Percentiles rank a stretch among this genome's conserved stretches.
Evolutionary conservation across 441 rosid species (phyloP).

Genomic region (California macrophylla): DNA sequence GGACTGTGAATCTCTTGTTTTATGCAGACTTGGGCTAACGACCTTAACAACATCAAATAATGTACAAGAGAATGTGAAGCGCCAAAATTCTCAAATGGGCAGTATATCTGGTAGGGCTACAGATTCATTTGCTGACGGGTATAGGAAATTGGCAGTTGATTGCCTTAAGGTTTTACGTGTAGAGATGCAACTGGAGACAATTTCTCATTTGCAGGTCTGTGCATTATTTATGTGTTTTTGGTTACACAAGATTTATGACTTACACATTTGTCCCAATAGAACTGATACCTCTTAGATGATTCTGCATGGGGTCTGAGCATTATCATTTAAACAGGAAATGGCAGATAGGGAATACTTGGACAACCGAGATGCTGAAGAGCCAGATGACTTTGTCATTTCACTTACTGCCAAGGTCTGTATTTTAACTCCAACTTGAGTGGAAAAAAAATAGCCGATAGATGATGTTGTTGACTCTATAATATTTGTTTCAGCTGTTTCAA

Average conservation of each 20-base stretch:
- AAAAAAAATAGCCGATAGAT: not conserved
- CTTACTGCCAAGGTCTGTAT: constrained; percentile 71
- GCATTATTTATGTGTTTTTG: not conserved
- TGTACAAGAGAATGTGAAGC: constrained; percentile 44
- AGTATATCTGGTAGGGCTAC: constrained; percentile 40
- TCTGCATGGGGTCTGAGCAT: constrained; percentile 14
- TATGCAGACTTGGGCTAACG: constrained; percentile 59
- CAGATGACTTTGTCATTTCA: constrained; percentile 85
- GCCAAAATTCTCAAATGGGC: constrained; percentile 27
- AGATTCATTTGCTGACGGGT: constrained; percentile 74
- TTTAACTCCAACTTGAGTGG: constrained; percentile 1
- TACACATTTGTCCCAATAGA: constrained; percentile 6
- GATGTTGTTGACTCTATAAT: not conserved
- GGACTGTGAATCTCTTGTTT: constrained; percentile 6
- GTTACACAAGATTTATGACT: not conserved
- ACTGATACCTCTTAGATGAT: constrained; percentile 11
- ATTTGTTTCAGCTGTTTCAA: not conserved
- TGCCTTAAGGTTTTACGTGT: constrained; percentile 92
- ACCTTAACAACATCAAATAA: constrained; percentile 42
- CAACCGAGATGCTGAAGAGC: constrained; percentile 96
- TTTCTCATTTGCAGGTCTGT: constrained; percentile 89
- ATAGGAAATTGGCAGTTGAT: constrained; percentile 86
- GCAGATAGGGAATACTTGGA: constrained; percentile 75
- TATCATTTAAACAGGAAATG: constrained; percentile 64
- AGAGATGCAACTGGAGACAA: constrained; percentile 93